Base-by-base conservation (phyloP, 75 land plant genomes). In the Cryptomeria japonica region DNA sequence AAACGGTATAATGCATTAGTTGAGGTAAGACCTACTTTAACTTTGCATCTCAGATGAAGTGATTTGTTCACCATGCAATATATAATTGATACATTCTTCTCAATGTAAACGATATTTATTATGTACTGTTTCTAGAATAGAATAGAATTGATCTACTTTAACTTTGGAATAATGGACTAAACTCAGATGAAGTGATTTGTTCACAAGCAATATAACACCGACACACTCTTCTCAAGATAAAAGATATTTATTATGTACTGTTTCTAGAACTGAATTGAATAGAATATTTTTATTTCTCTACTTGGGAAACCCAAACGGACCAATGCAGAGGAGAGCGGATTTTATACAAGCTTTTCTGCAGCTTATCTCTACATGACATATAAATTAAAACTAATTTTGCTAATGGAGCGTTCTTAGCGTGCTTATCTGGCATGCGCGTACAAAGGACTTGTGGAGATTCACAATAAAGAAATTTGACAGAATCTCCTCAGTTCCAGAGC, bases 1-100 rank as follows among this genome's bases (percentile, higher is more conserved):
- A 90, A 90, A 87, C 93, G 93, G 87, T 93, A 83, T 58, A 94
- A 87, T 85, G 99, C 96, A 58, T 84, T 96, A 19, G 95, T 97
- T 49, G 99, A 95, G 99, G 99, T 94, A 92, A 88, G 87, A n/a
- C 32, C 3, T 34, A 16, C 36, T n/a, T 68, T 9, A 34, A 28
- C 34, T 14, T 7, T 49, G 85, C 38, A 49, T 47, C 0, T 14
- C 49, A 3, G n/a, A 22, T 85, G 39, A 85, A 51, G 46, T 25
- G 55, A 31, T 39, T 46, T 12, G 49, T 84, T 13, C 36, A 9
- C 11, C 12, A 19, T 25, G 28, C 25, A 9, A 51, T 31, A 16
- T 16, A 10, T 22, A 3, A 38, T 7, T 12, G 12, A 22, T 14
- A 32, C 19, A 49, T 13, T 32, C 37, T 16, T 49, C 2, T 85